Conservation (phyloP, 805 yeast genomes). For the Candida corydali region DNA sequence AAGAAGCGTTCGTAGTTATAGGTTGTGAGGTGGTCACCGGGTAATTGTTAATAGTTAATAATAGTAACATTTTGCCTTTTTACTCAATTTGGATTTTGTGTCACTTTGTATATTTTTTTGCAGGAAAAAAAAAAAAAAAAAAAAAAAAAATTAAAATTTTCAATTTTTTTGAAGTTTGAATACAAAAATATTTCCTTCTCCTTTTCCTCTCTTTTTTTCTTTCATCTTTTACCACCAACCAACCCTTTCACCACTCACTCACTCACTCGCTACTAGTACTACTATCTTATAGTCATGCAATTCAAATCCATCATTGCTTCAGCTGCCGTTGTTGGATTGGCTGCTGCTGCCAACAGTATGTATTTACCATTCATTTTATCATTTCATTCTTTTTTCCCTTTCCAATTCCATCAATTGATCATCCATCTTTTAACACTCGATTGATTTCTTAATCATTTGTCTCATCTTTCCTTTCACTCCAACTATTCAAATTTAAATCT, state of each 20-base stretch:
- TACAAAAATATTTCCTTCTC: not conserved
- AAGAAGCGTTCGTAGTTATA: too few species aligned
- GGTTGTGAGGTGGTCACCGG: too few species aligned
- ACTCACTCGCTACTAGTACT: slow-evolving; percentile 2
- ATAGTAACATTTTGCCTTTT: too few species aligned
- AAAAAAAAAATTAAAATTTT: not conserved
- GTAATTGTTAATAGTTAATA: too few species aligned
- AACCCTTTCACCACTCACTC: not conserved
- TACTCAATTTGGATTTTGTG: not conserved
- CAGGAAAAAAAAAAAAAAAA: too few species aligned
- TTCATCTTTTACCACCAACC: not conserved
- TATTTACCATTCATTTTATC: slow-evolving; percentile 4
- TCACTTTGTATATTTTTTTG: not conserved
- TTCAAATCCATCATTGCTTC: slow-evolving; percentile 47
- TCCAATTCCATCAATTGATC: not conserved
- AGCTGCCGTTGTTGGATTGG: slow-evolving; percentile 49
- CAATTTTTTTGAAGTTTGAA: not conserved
- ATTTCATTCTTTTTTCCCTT: not conserved
- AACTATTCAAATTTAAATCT: too few species aligned
- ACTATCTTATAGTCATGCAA: slow-evolving; percentile 41
- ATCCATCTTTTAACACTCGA: not conserved
- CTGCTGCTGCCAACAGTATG: slow-evolving; percentile 27
- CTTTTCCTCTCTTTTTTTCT: not conserved
- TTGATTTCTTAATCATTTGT: not conserved
- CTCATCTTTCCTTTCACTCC: too few species aligned